These are phyloP conservation scores for Dicorynia guianensis DNA, from an alignment of 306 rosid species.

Conservation along the genomic window DNA sequence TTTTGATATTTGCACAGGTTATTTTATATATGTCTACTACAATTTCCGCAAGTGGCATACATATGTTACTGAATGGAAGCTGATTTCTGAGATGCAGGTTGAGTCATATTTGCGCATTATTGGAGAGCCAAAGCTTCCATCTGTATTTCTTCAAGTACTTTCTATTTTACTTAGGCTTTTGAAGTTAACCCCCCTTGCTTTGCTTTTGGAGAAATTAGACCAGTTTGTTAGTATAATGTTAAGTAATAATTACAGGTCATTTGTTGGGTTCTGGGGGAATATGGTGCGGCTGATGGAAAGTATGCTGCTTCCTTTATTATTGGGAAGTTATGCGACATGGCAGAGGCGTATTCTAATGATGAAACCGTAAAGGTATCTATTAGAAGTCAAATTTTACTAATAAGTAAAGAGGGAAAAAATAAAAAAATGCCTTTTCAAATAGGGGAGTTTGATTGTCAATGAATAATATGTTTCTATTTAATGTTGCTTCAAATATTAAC, in stretches of 20 bases:
- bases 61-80: slow-evolving; percentile 20
- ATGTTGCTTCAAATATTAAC: slow-evolving; percentile 11
- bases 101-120: slow-evolving; percentile 84
- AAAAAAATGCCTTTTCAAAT: slow-evolving; percentile 9
- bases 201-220: slow-evolving; percentile 25
- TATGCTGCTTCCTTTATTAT: slow-evolving; percentile 76
- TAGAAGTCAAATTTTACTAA: slow-evolving; percentile 7
- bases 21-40: slow-evolving; percentile 2
- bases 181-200: slow-evolving; percentile 1
- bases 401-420: background rate
- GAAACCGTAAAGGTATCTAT: slow-evolving; percentile 85
- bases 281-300: slow-evolving; percentile 92
- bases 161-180: slow-evolving; percentile 36
- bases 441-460: slow-evolving; percentile 25
- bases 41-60: slow-evolving; percentile 18
- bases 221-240: slow-evolving; percentile 38
- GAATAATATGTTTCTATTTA: slow-evolving; percentile 25
- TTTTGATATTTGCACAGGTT: slow-evolving; percentile 40
- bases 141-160: slow-evolving; percentile 87
- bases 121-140: slow-evolving; percentile 94
- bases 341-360: slow-evolving; percentile 93
- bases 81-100: slow-evolving; percentile 62
- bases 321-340: slow-evolving; percentile 92
- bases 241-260: slow-evolving; percentile 78
- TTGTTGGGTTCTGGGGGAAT: slow-evolving; percentile 98